Conservation (phyloP, 331 rosid species). For the Stylosanthes scabra region DNA sequence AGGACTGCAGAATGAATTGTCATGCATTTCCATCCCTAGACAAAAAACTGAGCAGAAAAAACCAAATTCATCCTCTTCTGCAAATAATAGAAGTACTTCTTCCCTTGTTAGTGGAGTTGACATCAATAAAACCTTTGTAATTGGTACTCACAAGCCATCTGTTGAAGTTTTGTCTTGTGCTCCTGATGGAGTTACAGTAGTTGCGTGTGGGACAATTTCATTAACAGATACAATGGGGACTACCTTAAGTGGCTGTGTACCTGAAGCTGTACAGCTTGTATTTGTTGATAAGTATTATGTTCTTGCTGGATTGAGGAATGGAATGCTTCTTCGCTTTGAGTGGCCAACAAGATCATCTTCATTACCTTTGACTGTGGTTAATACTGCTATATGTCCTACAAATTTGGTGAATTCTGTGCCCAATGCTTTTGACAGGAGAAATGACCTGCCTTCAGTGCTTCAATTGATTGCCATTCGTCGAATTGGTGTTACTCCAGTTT, state of each 20-base stretch:
- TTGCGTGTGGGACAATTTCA: constrained; percentile 80
- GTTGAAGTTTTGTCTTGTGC: constrained; percentile 73
- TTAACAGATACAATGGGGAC: constrained; percentile 70
- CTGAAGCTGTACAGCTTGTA: constrained; percentile 94
- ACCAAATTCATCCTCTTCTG: constrained; percentile 45
- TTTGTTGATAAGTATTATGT: constrained; percentile 76
- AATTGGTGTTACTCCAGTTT: constrained; percentile 95
- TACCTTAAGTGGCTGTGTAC: constrained; percentile 85
- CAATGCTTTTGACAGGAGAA: constrained; percentile 49
- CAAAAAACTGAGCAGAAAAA: constrained; percentile 46
- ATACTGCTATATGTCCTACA: constrained; percentile 51
- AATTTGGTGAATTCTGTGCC: constrained; percentile 51
- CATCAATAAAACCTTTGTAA: constrained; percentile 64
- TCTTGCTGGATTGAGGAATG: constrained; percentile 93
- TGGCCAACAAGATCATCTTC: constrained; percentile 72
- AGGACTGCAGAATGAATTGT: constrained; percentile 78
- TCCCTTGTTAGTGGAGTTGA: constrained; percentile 60
- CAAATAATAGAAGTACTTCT: constrained; percentile 42
- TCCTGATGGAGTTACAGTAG: constrained; percentile 55
- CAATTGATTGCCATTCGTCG: constrained; percentile 92
- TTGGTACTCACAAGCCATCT: constrained; percentile 93
- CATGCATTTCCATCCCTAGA: constrained; percentile 89
- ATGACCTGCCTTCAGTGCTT: constrained; percentile 56
- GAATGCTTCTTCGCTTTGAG: constrained; percentile 94
- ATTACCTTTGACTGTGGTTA: constrained; percentile 44